Evolutionary conservation across 768 basidiomycete genomes (phyloP).

Genomic region (Amanita rimosa): DNA sequence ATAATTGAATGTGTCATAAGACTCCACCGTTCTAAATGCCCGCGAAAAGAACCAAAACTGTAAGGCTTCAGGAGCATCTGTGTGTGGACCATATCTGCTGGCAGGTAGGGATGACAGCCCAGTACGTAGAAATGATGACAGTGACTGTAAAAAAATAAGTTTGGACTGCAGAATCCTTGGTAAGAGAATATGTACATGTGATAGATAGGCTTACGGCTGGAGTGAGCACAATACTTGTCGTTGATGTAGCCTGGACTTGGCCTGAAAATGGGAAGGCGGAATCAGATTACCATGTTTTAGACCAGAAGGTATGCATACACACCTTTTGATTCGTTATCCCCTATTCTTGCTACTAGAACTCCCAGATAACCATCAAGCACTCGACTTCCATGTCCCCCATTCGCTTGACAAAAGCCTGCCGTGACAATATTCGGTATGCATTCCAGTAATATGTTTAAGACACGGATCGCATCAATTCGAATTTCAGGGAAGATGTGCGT

Average conservation of each 20-base stretch:
- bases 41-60: background rate
- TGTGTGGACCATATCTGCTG: background rate
- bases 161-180: conserved; percentile 44
- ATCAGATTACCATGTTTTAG: background rate
- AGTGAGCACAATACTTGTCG: conserved; percentile 55
- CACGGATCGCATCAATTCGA: conserved; percentile 77
- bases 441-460: conserved; percentile 67
- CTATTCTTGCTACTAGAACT: conserved; percentile 60
- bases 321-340: conserved; percentile 49
- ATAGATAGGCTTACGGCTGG: conserved; percentile 36
- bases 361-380: conserved; percentile 74
- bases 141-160: conserved; percentile 61
- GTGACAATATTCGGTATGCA: conserved; percentile 57
- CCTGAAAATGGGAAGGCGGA: no score
- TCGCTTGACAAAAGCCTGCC: conserved; percentile 52
- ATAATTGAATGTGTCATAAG: conserved; percentile 43
- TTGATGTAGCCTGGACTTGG: conserved; percentile 39
- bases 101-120: conserved; percentile 15
- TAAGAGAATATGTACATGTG: background rate
- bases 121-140: conserved; percentile 51
- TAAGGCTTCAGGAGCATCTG: background rate
- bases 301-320: conserved; percentile 2
- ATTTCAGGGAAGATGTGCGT: conserved; percentile 96
- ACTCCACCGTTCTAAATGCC: conserved; percentile 35
- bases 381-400: conserved; percentile 42